phyloP scores from a whole-genome alignment of 139 green algal species.

The Chlamydomonas sp. region DNA sequence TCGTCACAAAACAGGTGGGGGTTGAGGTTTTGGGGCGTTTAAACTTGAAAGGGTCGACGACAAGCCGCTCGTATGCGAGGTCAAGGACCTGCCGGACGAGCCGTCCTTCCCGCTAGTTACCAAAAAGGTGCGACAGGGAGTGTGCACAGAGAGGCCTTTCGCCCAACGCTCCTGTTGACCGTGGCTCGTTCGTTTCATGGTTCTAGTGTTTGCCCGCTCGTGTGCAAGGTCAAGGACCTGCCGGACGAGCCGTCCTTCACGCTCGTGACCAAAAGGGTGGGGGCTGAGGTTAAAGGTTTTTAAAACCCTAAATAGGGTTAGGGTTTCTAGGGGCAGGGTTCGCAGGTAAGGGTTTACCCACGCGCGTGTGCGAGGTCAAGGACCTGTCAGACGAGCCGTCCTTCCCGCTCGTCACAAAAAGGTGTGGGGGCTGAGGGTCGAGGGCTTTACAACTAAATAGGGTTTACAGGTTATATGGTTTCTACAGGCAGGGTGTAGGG shows the following conservation, averaged over 20 bases:
- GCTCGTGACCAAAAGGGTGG: slow-evolving; percentile 26
- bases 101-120: slow-evolving; percentile 37
- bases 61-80: slow-evolving; percentile 39
- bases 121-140: too few species aligned
- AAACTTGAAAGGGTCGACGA: slow-evolving; percentile 22
- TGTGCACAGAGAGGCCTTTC: too few species aligned
- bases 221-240: slow-evolving; percentile 35
- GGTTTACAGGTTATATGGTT: slow-evolving; percentile 11
- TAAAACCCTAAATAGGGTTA: too few species aligned
- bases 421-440: background rate
- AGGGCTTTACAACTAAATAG: too few species aligned
- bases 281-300: background rate
- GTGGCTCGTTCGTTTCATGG: too few species aligned
- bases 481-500: background rate
- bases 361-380: background rate
- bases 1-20: background rate
- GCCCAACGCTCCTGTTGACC: too few species aligned
- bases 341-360: background rate
- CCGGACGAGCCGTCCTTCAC: slow-evolving; percentile 39
- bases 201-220: too few species aligned
- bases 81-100: slow-evolving; percentile 36
- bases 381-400: background rate
- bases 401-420: too few species aligned
- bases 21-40: too few species aligned
- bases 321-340: too few species aligned